Percentiles rank a stretch among this genome's conserved stretches.
Evolutionary conservation across 306 rosid species (phyloP).

Genomic region (Senna siamea): DNA sequence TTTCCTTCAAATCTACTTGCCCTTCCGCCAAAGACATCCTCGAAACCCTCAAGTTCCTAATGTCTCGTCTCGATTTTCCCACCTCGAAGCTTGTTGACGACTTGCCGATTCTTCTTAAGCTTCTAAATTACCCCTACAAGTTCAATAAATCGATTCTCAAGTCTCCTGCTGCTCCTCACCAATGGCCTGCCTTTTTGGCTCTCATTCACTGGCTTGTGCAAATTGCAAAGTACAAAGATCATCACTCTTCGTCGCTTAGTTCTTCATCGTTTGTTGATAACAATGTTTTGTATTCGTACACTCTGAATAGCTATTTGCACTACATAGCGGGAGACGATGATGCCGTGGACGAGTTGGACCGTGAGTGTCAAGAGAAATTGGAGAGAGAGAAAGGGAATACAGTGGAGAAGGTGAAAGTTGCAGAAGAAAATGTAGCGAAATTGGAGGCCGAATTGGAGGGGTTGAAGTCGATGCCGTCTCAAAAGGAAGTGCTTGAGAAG

Average conservation of each 20-base stretch:
- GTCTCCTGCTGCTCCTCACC: conserved; percentile 85
- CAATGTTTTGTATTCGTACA: conserved; percentile 52
- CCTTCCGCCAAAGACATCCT: conserved; percentile 81
- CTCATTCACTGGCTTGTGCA: conserved; percentile 93
- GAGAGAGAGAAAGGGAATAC: conserved; percentile 50
- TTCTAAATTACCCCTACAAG: conserved; percentile 67
- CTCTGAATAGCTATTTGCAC: conserved; percentile 52
- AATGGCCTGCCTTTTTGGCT: conserved; percentile 82
- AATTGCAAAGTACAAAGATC: conserved; percentile 49
- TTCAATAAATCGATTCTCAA: conserved; percentile 72
- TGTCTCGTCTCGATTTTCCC: conserved; percentile 56
- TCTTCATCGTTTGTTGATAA: conserved; percentile 29
- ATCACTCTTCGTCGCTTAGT: conserved; percentile 35
- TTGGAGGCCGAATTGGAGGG: conserved; percentile 51
- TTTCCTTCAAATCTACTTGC: conserved; percentile 57
- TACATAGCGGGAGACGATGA: conserved; percentile 72
- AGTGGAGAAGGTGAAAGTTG: conserved; percentile 38
- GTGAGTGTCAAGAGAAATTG: conserved; percentile 46
- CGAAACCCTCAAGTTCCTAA: conserved; percentile 64
- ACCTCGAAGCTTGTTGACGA: conserved; percentile 72
- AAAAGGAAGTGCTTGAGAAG: conserved; percentile 66
- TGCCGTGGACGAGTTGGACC: conserved; percentile 57
- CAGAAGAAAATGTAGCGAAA: conserved; percentile 25
- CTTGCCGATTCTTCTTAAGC: conserved; percentile 63
- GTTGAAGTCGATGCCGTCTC: conserved; percentile 53